phyloP scores from a whole-genome alignment of 768 basidiomycete species.

The Trametes coccinea region DNA sequence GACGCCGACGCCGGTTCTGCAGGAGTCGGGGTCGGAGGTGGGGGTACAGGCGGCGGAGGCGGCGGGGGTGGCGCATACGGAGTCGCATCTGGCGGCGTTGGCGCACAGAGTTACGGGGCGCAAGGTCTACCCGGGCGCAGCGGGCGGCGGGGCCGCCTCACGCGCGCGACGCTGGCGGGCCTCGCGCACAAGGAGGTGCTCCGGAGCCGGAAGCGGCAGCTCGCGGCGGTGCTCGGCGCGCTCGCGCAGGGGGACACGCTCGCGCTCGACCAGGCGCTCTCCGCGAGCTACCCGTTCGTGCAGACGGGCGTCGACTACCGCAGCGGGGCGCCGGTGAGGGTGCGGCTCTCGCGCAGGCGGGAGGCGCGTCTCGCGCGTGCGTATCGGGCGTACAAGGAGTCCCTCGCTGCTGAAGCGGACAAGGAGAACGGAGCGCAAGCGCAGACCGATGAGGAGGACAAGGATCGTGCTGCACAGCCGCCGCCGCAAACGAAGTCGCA shows the following conservation, averaged over 20 bases:
- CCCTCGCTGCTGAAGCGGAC: slow-evolving; percentile 36
- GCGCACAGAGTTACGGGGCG: not conserved
- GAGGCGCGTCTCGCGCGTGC: slow-evolving; percentile 53
- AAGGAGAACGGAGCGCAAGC: not conserved
- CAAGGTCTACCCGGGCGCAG: slow-evolving; percentile 6
- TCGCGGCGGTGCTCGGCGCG: slow-evolving; percentile 68
- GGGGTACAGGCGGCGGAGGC: slow-evolving; percentile 45
- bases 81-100: not conserved
- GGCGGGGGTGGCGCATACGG: slow-evolving; percentile 1
- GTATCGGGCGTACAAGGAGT: slow-evolving; percentile 35
- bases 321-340: slow-evolving; percentile 33
- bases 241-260: slow-evolving; percentile 67
- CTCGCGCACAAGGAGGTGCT: slow-evolving; percentile 76
- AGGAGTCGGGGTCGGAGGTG: slow-evolving; percentile 23
- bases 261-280: slow-evolving; percentile 77
- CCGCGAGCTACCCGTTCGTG: slow-evolving; percentile 42
- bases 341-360: slow-evolving; percentile 57
- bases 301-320: slow-evolving; percentile 35
- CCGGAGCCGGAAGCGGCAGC: slow-evolving; percentile 65
- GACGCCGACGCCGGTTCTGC: slow-evolving; percentile 9
- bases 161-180: slow-evolving; percentile 64
- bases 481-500: slow-evolving; percentile 24
- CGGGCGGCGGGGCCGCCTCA: slow-evolving; percentile 47
- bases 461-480: not conserved
- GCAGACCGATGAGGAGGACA: not conserved